Conservation (phyloP, 306 rosid species). For the Sesbania bispinosa region DNA sequence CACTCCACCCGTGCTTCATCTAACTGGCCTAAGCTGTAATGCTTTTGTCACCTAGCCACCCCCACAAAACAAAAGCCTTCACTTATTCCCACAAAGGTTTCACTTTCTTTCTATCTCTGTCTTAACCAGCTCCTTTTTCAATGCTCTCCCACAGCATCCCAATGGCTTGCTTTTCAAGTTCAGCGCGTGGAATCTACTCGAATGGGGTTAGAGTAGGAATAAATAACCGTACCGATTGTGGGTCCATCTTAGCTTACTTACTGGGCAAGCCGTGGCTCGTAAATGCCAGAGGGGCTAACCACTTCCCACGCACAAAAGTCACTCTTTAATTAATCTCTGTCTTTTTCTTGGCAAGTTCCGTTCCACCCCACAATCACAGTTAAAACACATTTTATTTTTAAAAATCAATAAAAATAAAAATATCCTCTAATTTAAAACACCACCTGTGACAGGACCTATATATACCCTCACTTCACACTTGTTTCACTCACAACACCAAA, state of each 20-base stretch:
- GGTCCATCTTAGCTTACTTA: conserved; percentile 33
- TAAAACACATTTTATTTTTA: background rate
- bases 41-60: conserved; percentile 49
- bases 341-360: conserved; percentile 34
- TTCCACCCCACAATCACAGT: conserved; percentile 9
- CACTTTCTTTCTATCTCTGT: background rate
- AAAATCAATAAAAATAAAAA: background rate
- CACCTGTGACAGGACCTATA: conserved; percentile 24
- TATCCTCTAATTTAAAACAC: background rate
- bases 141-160: background rate
- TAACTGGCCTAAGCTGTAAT: conserved; percentile 59
- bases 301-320: conserved; percentile 28
- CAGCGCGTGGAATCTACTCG: conserved; percentile 28
- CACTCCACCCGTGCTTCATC: background rate
- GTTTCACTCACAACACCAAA: background rate
- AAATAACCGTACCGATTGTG: conserved; percentile 7
- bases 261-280: conserved; percentile 43
- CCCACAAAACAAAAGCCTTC: conserved; percentile 11
- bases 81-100: conserved; percentile 37
- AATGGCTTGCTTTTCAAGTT: conserved; percentile 14
- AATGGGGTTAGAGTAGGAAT: background rate
- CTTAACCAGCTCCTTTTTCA: background rate
- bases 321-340: conserved; percentile 15
- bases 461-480: background rate
- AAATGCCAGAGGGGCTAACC: conserved; percentile 40